Conservation (phyloP, 305 asterid species). For the Fraxinus sp. region DNA sequence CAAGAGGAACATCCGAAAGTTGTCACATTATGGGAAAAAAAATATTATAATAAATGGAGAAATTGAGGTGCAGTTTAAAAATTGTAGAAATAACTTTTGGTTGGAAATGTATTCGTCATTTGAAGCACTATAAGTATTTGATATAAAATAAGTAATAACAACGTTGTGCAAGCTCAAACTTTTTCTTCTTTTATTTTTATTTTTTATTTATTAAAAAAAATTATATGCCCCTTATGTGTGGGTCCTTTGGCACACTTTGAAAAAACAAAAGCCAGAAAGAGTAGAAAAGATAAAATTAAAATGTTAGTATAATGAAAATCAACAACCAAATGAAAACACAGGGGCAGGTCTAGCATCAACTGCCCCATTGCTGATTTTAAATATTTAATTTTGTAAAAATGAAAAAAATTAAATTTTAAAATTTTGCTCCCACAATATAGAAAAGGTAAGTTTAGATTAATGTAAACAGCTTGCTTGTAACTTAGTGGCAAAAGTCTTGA, state of each 20-base stretch:
- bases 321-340: too few relatives aligned
- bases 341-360: background rate
- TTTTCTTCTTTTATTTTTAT: too few relatives aligned
- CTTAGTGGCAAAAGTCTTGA: background rate
- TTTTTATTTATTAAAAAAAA: too few relatives aligned
- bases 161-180: too few relatives aligned
- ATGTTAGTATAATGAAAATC: background rate
- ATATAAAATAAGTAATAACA: too few relatives aligned
- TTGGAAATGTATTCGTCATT: too few relatives aligned
- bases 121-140: too few relatives aligned
- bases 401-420: background rate
- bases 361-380: background rate
- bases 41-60: too few relatives aligned
- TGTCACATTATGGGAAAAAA: too few relatives aligned
- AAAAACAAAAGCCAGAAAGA: too few relatives aligned
- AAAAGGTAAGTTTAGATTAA: background rate
- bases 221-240: background rate
- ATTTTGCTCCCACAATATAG: background rate
- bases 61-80: too few relatives aligned
- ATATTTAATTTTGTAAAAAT: background rate
- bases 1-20: background rate
- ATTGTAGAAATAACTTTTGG: too few relatives aligned
- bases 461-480: background rate
- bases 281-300: background rate
- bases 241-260: background rate